Conservation (phyloP, 2,329 filamentous ascomycete species). For the Penicillium sp. region DNA sequence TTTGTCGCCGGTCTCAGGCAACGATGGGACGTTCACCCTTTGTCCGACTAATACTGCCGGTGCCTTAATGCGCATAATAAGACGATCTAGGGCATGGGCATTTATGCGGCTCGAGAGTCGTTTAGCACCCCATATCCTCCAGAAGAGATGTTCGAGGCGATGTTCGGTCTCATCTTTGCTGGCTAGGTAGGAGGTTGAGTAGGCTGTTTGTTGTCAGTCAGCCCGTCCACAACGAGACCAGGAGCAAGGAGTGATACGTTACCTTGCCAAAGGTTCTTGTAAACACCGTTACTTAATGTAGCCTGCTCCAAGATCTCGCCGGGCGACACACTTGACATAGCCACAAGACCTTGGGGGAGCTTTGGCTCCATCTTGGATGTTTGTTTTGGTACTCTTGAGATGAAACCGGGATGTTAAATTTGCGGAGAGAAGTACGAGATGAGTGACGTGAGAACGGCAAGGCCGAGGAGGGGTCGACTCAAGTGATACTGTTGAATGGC, state of each 20-base stretch:
- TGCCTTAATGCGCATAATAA: constrained; percentile 47
- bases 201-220: constrained; percentile 36
- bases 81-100: constrained; percentile 39
- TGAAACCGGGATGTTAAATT: neutral
- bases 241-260: constrained; percentile 5
- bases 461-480: neutral
- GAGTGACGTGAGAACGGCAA: neutral
- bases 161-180: constrained; percentile 42
- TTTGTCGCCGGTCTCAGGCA: constrained; percentile 1
- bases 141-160: constrained; percentile 53
- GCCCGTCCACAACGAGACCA: neutral
- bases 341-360: constrained; percentile 44
- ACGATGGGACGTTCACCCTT: neutral
- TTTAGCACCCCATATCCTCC: constrained; percentile 50
- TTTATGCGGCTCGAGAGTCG: constrained; percentile 38
- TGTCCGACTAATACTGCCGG: constrained; percentile 15
- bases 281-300: constrained; percentile 40
- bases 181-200: constrained; percentile 45
- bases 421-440: neutral
- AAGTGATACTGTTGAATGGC: neutral
- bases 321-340: constrained; percentile 38
- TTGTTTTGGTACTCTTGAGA: neutral
- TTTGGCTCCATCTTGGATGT: constrained; percentile 35
- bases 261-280: constrained; percentile 52
- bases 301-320: constrained; percentile 39